phyloP scores from a whole-genome alignment of 352 stramenopile genomes.

The Globisporangium takayamanum region DNA sequence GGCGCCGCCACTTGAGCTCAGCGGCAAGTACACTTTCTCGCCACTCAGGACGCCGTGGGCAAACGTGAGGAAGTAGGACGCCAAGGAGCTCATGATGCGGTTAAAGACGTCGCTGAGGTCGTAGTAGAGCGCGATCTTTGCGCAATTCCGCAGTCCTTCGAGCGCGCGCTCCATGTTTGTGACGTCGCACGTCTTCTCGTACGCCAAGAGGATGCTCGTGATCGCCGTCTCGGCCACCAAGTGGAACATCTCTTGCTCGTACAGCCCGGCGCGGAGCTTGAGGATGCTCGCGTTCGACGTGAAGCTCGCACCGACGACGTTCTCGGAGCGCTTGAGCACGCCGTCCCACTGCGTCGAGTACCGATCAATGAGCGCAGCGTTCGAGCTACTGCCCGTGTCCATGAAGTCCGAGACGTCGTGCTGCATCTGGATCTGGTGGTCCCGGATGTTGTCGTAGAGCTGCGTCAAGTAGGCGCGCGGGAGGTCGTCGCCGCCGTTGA shows the following conservation, averaged over 20 bases:
- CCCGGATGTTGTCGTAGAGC: conserved; percentile 77
- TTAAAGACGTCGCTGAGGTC: conserved; percentile 78
- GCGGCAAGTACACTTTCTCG: conserved; percentile 75
- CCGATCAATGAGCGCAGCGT: conserved; percentile 57
- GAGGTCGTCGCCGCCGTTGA: conserved; percentile 76
- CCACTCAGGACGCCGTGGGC: conserved; percentile 77
- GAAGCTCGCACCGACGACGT: conserved; percentile 83
- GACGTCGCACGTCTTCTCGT: conserved; percentile 79
- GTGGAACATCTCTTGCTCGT: conserved; percentile 88
- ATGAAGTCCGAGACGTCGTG: conserved; percentile 82
- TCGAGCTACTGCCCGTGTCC: conserved; percentile 23
- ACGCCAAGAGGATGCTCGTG: conserved; percentile 73
- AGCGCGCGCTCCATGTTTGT: conserved; percentile 81
- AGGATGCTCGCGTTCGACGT: conserved; percentile 82
- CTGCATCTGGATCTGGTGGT: conserved; percentile 87
- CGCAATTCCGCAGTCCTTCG: conserved; percentile 76
- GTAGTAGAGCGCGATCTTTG: conserved; percentile 84
- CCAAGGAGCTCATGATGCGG: conserved; percentile 70
- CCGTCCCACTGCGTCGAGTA: conserved; percentile 87
- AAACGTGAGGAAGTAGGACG: conserved; percentile 83
- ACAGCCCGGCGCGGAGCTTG: conserved; percentile 75
- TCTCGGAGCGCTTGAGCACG: conserved; percentile 80
- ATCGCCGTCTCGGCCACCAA: conserved; percentile 76
- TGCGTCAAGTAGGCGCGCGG: conserved; percentile 61
- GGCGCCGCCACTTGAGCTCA: conserved; percentile 21